phyloP scores from a whole-genome alignment of 768 basidiomycete species.

The Postia placenta region DNA sequence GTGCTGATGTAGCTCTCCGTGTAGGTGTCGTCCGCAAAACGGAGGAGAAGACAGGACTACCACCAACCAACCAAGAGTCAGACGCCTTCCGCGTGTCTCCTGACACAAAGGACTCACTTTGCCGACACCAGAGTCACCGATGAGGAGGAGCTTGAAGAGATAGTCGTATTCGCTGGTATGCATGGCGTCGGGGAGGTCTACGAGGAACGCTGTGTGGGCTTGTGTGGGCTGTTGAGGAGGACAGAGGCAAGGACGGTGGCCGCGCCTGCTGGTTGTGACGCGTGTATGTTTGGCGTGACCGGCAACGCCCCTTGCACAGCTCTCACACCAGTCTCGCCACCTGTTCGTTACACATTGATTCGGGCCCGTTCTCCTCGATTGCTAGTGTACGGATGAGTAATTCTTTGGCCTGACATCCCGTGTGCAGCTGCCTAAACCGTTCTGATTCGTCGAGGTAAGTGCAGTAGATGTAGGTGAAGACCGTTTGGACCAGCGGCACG shows the following conservation, averaged over 20 bases:
- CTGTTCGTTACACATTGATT: background rate
- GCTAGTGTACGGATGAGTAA: too few species aligned
- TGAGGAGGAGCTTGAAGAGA: conserved; percentile 93
- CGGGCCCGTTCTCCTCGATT: background rate
- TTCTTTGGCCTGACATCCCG: too few species aligned
- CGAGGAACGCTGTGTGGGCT: conserved; percentile 17
- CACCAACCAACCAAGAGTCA: background rate
- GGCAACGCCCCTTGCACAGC: conserved; percentile 14
- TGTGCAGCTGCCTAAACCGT: too few species aligned
- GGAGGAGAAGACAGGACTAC: conserved; percentile 87
- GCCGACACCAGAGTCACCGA: conserved; percentile 93
- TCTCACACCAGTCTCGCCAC: background rate
- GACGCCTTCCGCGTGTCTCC: conserved; percentile 1
- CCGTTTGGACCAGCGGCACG: too few species aligned
- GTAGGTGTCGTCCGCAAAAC: conserved; percentile 95
- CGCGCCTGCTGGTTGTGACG: conserved; percentile 21
- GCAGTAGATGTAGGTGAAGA: too few species aligned
- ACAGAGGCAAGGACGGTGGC: conserved; percentile 27
- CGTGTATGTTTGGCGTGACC: conserved; percentile 22
- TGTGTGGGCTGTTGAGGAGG: conserved; percentile 17
- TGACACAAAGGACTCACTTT: conserved; percentile 44
- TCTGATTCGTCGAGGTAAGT: too few species aligned
- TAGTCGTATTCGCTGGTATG: conserved; percentile 94
- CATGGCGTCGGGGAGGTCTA: conserved; percentile 42
- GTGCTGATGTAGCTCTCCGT: conserved; percentile 97